Evolutionary conservation across 768 basidiomycete genomes (phyloP).

Genomic region (Suillus occidentalis): DNA sequence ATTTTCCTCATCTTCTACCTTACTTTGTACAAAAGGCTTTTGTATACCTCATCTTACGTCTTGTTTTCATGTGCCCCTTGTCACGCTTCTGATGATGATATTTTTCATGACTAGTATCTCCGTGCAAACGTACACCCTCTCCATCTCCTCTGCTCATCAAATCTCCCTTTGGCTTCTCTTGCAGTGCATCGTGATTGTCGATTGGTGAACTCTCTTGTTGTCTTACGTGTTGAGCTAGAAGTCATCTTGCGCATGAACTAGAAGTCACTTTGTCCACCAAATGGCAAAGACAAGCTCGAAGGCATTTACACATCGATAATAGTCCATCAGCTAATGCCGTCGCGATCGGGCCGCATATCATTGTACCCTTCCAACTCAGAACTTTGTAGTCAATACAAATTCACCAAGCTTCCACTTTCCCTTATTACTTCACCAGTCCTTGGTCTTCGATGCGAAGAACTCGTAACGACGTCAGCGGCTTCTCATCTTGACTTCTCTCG

Average conservation of each 20-base stretch:
- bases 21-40: conserved; percentile 22
- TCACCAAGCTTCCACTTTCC: conserved; percentile 14
- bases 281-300: not conserved
- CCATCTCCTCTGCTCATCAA: not conserved
- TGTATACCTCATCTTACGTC: conserved; percentile 31
- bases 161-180: not conserved
- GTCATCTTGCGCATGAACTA: not conserved
- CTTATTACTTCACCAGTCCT: conserved; percentile 3
- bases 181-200: not conserved
- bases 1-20: conserved; percentile 12
- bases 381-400: not conserved
- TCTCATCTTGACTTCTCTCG: conserved; percentile 16
- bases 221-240: not conserved
- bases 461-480: conserved; percentile 13
- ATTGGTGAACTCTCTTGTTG: not conserved
- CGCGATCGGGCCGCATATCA: not conserved
- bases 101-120: conserved; percentile 40
- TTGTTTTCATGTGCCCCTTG: conserved; percentile 36
- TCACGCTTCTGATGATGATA: conserved; percentile 40
- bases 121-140: conserved; percentile 10
- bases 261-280: not conserved
- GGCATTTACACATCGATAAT: not conserved
- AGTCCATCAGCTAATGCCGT: not conserved
- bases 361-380: not conserved
- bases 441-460: conserved; percentile 1